These are phyloP conservation scores for Aspergillus carlsbadensis DNA, from an alignment of 495 filamentous ascomycete species.

Conservation along the genomic window DNA sequence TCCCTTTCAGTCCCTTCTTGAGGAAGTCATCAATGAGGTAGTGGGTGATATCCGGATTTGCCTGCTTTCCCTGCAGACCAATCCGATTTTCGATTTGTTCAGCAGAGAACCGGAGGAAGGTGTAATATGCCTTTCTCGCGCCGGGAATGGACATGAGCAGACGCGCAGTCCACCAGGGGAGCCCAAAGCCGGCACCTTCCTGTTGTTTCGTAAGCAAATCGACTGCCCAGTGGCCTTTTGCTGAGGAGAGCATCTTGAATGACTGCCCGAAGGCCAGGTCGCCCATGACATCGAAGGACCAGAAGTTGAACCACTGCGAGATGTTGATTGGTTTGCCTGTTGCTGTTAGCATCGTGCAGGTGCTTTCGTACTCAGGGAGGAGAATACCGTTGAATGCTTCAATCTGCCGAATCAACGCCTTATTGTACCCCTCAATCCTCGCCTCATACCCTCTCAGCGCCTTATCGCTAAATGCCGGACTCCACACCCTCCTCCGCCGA, in stretches of 20 bases:
- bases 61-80: neutral
- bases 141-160: constrained; percentile 3
- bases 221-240: constrained; percentile 26
- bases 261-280: constrained; percentile 36
- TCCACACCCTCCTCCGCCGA: constrained; percentile 34
- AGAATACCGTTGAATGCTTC: neutral
- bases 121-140: constrained; percentile 12
- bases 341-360: too few species aligned
- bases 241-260: constrained; percentile 33
- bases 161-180: constrained; percentile 21
- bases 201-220: constrained; percentile 18
- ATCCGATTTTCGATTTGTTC: neutral
- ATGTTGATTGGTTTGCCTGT: constrained; percentile 27
- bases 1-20: neutral
- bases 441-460: constrained; percentile 33
- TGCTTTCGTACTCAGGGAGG: too few species aligned
- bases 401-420: constrained; percentile 11
- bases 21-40: constrained; percentile 4
- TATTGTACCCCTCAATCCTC: constrained; percentile 20
- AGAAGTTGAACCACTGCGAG: constrained; percentile 31
- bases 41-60: constrained; percentile 2
- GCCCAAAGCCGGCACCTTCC: constrained; percentile 3
- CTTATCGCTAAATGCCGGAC: constrained; percentile 30
- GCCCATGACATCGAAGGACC: constrained; percentile 42
- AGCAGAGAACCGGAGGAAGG: neutral